Base-by-base conservation (phyloP, 352 stramenopile genomes). In the Pythium phragmiticola region DNA sequence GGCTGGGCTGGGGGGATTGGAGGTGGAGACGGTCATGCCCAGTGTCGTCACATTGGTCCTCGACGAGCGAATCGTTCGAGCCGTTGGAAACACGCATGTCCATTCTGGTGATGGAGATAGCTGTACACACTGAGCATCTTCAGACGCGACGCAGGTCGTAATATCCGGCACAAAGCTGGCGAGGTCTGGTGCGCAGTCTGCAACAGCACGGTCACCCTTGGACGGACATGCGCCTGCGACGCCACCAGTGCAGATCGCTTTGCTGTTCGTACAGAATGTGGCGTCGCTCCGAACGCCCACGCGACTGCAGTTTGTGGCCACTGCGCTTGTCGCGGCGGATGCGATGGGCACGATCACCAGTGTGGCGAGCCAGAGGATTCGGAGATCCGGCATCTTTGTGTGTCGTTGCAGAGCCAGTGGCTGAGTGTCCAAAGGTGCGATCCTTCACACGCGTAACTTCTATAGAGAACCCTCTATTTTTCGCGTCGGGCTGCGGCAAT, bases 91-190 rank as follows among this genome's bases (percentile, higher is more conserved):
- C 13, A 75, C 69, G 47, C 78, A 87, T 26, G 68, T 62, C 69
- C 74, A 86, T 11, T 63, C 53, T 3, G 58, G 65, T 1, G 47
- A 54, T 26, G 53, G 13, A 19, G 17, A 21, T 28, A 55, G 60
- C n/a, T 73, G 57, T 13, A 77, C 63, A 47, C 78, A 90, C 34
- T 74, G 54, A 3, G 78, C 73, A 51, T 88, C 70, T 7, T 73
- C 62, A 0, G 65, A 60, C 28, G 74, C 77, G 30, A 82, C 37
- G 39, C 81, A 90, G 4, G 45, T 26, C 14, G 17, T 14, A 0
- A 30, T 36, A 43, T 37, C 49, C 4, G 36, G 28, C 7, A 42
- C n/a, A 66, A 71, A 84, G n/a, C 65, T 80, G 14, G 30, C 46
- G n/a, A 75, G 55, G 0, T 28, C 43, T 12, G 49, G 34, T 11